Evolutionary conservation across 169 alveolate species (phyloP), one percentile per base, ranked within the genome.

Genomic region (Plasmodium sp.): DNA sequence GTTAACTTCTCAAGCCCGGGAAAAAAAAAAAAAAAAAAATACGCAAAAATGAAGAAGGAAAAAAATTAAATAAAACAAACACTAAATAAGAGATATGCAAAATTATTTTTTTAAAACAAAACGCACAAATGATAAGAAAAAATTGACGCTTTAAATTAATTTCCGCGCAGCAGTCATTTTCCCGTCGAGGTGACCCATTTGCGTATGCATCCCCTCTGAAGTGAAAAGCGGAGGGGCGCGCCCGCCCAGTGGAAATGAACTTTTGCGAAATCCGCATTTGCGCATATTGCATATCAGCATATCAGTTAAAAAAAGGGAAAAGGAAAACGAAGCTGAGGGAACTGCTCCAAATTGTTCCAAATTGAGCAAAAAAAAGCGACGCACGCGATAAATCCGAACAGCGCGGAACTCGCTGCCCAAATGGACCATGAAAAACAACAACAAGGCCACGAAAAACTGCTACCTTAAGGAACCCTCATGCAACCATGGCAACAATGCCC

Each of bases 341-440:
- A 36, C 22, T 34, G 45, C 12, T 12, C 48, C 48, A 12, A 75
- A 27, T 36, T 41, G 34, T n/a, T 0, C 56, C 41, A 18, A 33
- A 9, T 36, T 34, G 22, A 0, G 56, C 7, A 27, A 9, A 12
- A 31, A 18, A 75, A 34, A 16, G 22, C 10, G 27, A 75, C 34
- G 22, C 48, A 75, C 48, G 5, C 56, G 33, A 75, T 36, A 75
- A 75, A 10, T 7, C 16, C 18, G n/a, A 12, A 22, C 54, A 43
- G n/a, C 22, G 22, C 9, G 43, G 9, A 83, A 5, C 2, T 36
- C 18, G 34, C 22, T 43, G 22, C 7, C 14, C 48, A 67, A 67
- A n/a, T 14, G 51, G 48, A 83, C 81, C 71, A 86, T 86, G 94
- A 62, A 80, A 48, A 90, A 90, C 27, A 90, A 90, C 27, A 90